Evolutionary conservation across 805 yeast genomes (phyloP), one percentile per base, ranked within the genome.

Genomic region (Spathaspora hagerdaliae): DNA sequence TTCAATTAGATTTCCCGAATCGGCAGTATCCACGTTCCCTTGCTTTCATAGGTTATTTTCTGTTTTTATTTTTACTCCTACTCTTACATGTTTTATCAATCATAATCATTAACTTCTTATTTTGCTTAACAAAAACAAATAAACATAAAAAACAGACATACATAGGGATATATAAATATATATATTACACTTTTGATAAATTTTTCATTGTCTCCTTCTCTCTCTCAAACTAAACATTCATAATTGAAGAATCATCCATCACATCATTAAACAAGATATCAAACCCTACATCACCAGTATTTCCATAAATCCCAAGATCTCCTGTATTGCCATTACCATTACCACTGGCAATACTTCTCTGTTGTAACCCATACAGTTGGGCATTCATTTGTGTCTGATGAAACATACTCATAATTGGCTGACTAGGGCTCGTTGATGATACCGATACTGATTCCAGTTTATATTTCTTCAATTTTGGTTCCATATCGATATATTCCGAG

Each of bases 211-310:
- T 19, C 24, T 19, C 24, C 24, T 19, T 19, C 24, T 19, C 32
- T 29, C 32, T 9, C 12, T 29, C 32, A 11, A 9, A 9, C 32
- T 47, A 49, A 39, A 45, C 42, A 41, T 71, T 75, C 26, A 56
- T 51, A 34, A 48, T 42, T 33, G 48, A 49, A 31, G 54, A 47
- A 36, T 59, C 64, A 35, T 60, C 63, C 53, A 60, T 55, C 27
- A 57, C 64, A 26, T 61, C 65, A 39, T 63, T 60, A 45, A 63
- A 63, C 12, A 63, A 52, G 43, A 56, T 46, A 43, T 62, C 61
- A 47, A 58, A 60, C 32, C 51, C 31, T 27, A 43, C 42, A 43
- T 52, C 53, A 35, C 40, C 53, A 29, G 45, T 27, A 36, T 29
- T 29, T 29, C 12, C 32, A 29, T 29, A 29, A 29, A 29, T 29